Evolutionary conservation across 208 protist species (phyloP), one percentile per base, ranked within the genome.

Genomic region (Zelonia costaricensis): DNA sequence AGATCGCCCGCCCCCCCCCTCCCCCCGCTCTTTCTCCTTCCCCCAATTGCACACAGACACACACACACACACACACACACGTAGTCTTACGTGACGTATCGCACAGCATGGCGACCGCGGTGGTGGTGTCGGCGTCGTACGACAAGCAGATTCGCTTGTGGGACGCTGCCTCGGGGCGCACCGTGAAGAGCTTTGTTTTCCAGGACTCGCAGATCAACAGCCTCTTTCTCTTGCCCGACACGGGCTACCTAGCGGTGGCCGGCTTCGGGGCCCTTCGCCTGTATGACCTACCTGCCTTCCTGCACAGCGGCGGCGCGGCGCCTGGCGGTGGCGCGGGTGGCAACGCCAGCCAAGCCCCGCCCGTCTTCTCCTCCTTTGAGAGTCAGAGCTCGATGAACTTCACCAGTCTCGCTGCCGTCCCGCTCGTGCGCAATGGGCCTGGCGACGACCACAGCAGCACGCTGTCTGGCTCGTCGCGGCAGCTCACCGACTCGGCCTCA

Each of bases 121-220:
- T 86, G 36, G 65, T 92, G 1, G 76, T 95, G 16, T 85, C 81
- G 22, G 88, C 88, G 10, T 95, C 88, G 3, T 95, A 95, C 45
- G 88, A 95, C 62, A 92, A 91, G 64, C 82, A 95, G 60, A 80
- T 95, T 22, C 88, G 84, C 28, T 76, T 91, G 39, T 95, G 88
- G 86, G 84, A 95, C 45, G 77, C 76, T 0, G 69, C 80, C 0
- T 78, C 75, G 1, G 83, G 85, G n/a, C 83, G 86, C 35, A 92
- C 78, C 0, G 69, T 91, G 25, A 76, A 86, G 43, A 76, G 66
- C 67, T 89, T 95, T 49, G 47, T 73, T 1, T 95, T 95, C 45
- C 73, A 75, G 22, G 88, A 92, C 61, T 91, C 83, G 12, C 88
- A 95, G 57, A 77, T 95, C 25, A 95, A 95, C 62, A 73, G 69